Base-by-base conservation (phyloP, 768 basidiomycete species). In the Phylloporus scabripes region DNA sequence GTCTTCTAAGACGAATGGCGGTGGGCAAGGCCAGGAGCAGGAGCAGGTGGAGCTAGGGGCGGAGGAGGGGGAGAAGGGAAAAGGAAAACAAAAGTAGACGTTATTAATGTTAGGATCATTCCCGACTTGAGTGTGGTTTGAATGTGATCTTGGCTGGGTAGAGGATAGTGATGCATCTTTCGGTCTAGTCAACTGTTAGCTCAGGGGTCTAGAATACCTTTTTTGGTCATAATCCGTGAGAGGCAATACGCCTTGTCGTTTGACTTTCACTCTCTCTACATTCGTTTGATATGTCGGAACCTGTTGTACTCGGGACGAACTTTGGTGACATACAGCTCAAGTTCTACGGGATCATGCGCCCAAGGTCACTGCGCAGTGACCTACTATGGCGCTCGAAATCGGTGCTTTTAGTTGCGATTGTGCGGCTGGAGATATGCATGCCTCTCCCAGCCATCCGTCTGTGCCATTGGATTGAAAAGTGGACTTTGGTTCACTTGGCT, bases 341-440 rank as follows among this genome's bases (percentile, higher is more conserved):
- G 69, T 76, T 98, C 20, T 97, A 97, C 71, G 86, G 82, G 72
- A 89, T 33, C 92, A 96, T 66, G 90, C 93, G 1, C 94, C 92
- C 64, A 78, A 74, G 70, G 77, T 78, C 49, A 48, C 28, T 28
- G 2, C 7, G 31, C 31, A 32, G 31, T 17, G 15, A 34, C 36
- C 12, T 3, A 15, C 2, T n/a, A n/a, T n/a, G 33, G 36, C 36
- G 36, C n/a, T 37, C 36, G n/a, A 34, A n/a, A 14, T 37, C 17
- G 36, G 36, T 37, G 18, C 36, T 15, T 37, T 37, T 37, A 37
- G 17, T 37, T 37, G 36, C 8, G 36, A 8, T 37, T n/a, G 36
- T 8, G 36, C 36, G 36, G 36, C 7, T 18, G 36, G 9, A 34
- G 14, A n/a, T n/a, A 5, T 11, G 14, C 5, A 33, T 33, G 32